Conservation (phyloP, 1,139 yeast species). For the Nakaseomyces delphensis region DNA sequence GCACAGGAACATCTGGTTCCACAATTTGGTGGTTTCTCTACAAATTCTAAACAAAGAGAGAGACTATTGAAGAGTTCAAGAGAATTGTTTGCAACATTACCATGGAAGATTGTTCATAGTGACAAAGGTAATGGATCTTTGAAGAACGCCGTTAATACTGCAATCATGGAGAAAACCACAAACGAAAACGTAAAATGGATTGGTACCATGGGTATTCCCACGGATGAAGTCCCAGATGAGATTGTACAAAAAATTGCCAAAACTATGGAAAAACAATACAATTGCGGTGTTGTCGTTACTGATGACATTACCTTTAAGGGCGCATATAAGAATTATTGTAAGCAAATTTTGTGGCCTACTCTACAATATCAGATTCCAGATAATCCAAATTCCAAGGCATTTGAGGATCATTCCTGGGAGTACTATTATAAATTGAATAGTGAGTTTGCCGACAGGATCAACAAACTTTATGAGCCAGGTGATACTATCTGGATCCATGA, state of each 20-base stretch:
- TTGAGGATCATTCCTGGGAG: slow-evolving; percentile 89
- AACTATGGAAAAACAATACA: slow-evolving; percentile 39
- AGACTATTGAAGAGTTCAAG: slow-evolving; percentile 38
- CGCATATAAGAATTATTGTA: slow-evolving; percentile 78
- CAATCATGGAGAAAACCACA: slow-evolving; percentile 40
- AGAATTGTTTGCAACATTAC: slow-evolving; percentile 56
- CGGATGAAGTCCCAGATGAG: slow-evolving; percentile 57
- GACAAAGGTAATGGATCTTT: slow-evolving; percentile 85
- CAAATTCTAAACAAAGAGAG: slow-evolving; percentile 33
- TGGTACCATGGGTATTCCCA: slow-evolving; percentile 82
- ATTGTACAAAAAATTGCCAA: slow-evolving; percentile 44
- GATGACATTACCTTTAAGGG: slow-evolving; percentile 73
- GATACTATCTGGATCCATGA: slow-evolving; percentile 85
- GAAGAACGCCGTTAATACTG: slow-evolving; percentile 65
- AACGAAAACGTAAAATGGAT: slow-evolving; percentile 56
- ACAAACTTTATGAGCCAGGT: slow-evolving; percentile 55
- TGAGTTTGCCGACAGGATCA: slow-evolving; percentile 63
- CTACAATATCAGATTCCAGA: slow-evolving; percentile 92
- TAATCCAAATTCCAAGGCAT: slow-evolving; percentile 82
- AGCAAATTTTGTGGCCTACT: slow-evolving; percentile 91
- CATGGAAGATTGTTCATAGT: slow-evolving; percentile 61
- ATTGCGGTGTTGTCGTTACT: slow-evolving; percentile 58
- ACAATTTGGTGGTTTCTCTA: slow-evolving; percentile 65
- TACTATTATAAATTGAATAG: slow-evolving; percentile 68
- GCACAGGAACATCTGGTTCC: slow-evolving; percentile 35